Conservation (phyloP, 345 rosid genomes). For the Citrus reticulata region DNA sequence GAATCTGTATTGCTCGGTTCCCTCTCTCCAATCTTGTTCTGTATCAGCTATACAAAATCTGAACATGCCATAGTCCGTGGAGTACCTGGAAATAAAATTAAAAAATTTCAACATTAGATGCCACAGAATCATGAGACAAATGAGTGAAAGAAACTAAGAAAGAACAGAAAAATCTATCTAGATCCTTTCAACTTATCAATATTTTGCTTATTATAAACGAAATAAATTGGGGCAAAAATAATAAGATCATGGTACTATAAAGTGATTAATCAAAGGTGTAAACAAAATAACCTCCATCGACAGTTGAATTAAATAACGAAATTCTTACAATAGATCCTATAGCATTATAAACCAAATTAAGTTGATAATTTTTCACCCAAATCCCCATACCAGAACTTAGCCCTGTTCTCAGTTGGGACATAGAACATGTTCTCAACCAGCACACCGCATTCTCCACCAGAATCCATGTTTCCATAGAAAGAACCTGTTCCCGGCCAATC, state of each 20-base stretch:
- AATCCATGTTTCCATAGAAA: conserved; percentile 53
- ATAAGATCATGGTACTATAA: background rate
- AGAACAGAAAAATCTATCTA: background rate
- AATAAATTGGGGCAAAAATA: background rate
- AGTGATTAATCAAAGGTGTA: background rate
- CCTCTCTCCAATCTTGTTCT: conserved; percentile 79
- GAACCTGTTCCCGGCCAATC: conserved; percentile 76
- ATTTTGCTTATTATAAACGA: background rate
- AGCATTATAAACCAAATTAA: background rate
- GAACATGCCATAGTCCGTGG: conserved; percentile 78
- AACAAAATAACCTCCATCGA: background rate
- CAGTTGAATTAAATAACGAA: background rate
- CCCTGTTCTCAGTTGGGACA: conserved; percentile 63
- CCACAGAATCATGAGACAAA: background rate
- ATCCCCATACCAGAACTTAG: conserved; percentile 48
- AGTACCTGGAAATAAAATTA: conserved; percentile 37
- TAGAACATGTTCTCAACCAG: conserved; percentile 71
- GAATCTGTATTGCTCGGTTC: conserved; percentile 67
- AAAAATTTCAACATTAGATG: background rate
- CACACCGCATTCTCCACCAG: conserved; percentile 84
- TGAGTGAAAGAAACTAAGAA: background rate
- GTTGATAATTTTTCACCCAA: background rate
- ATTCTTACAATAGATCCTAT: background rate
- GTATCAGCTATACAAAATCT: conserved; percentile 72
- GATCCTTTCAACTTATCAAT: background rate